These are phyloP conservation scores for Leccinum variicolor DNA, from an alignment of 768 basidiomycete genomes.

Conservation along the genomic window DNA sequence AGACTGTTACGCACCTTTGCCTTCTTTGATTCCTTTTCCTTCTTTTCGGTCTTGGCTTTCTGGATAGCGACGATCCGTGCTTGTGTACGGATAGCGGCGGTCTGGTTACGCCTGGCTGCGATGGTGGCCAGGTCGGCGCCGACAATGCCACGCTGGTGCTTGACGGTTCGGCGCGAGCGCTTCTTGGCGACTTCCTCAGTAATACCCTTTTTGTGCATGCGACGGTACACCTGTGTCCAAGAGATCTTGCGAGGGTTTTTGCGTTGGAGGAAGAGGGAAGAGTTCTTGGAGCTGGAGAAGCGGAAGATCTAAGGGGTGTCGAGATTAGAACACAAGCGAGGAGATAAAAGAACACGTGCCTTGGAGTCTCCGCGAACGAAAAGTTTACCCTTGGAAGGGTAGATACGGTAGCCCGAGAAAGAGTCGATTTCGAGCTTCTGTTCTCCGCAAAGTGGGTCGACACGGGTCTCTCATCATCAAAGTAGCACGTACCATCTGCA, in stretches of 20 bases:
- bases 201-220: slow-evolving; percentile 99
- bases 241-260: slow-evolving; percentile 99
- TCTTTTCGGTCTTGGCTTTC: slow-evolving; percentile 96
- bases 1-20: slow-evolving; percentile 49
- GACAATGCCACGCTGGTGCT: slow-evolving; percentile 97
- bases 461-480: background rate
- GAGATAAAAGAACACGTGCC: slow-evolving; percentile 41
- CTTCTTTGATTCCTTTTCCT: slow-evolving; percentile 93
- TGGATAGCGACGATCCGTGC: slow-evolving; percentile 81
- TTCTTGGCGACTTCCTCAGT: slow-evolving; percentile 99
- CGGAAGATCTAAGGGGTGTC: slow-evolving; percentile 77
- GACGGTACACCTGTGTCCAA: slow-evolving; percentile 91
- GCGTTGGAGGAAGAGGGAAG: slow-evolving; percentile 97
- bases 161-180: slow-evolving; percentile 93
- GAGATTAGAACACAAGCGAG: background rate
- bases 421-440: slow-evolving; percentile 98
- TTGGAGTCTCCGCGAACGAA: slow-evolving; percentile 97
- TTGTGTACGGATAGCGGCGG: slow-evolving; percentile 75
- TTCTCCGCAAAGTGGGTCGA: slow-evolving; percentile 16
- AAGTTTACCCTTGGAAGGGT: slow-evolving; percentile 95
- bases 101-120: slow-evolving; percentile 90
- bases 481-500: slow-evolving; percentile 25
- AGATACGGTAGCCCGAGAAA: slow-evolving; percentile 97
- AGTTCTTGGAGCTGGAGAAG: slow-evolving; percentile 88
- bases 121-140: slow-evolving; percentile 93